phyloP scores from a whole-genome alignment of 1,139 yeast species.

The Tardiomyces blankii region DNA sequence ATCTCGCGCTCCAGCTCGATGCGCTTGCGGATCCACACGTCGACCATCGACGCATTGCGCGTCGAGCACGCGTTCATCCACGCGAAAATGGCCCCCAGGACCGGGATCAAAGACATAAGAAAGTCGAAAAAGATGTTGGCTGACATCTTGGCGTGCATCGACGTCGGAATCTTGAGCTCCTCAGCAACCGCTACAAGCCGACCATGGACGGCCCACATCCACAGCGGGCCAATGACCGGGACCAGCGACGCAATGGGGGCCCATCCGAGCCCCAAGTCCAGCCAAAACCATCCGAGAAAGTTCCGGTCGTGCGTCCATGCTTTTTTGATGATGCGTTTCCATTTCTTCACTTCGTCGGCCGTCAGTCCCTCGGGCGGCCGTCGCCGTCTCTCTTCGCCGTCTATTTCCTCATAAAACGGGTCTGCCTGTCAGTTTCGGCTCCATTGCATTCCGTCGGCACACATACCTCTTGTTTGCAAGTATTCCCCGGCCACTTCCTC shows the following conservation, averaged over 20 bases:
- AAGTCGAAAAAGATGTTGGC: slow-evolving; percentile 66
- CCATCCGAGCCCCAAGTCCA: slow-evolving; percentile 69
- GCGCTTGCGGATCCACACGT: not conserved
- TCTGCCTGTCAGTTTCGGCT: slow-evolving; percentile 30
- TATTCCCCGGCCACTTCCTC: slow-evolving; percentile 50
- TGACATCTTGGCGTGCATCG: slow-evolving; percentile 54
- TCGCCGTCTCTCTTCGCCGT: slow-evolving; percentile 43
- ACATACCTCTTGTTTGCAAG: slow-evolving; percentile 38
- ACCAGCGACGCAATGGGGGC: slow-evolving; percentile 54
- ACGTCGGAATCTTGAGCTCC: slow-evolving; percentile 46
- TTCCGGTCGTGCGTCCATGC: slow-evolving; percentile 88
- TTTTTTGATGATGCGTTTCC: slow-evolving; percentile 59
- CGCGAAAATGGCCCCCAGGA: slow-evolving; percentile 61
- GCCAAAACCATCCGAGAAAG: slow-evolving; percentile 55
- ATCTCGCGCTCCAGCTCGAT: not conserved
- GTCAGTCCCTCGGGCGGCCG: slow-evolving; percentile 48
- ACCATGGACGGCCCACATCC: slow-evolving; percentile 70
- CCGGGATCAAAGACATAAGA: slow-evolving; percentile 63
- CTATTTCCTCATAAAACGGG: slow-evolving; percentile 50
- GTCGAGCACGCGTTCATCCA: slow-evolving; percentile 88
- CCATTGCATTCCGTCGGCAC: not conserved
- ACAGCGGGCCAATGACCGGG: slow-evolving; percentile 72
- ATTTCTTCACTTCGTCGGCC: slow-evolving; percentile 51
- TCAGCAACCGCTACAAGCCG: slow-evolving; percentile 52
- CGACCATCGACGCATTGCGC: slow-evolving; percentile 54